phyloP scores from a whole-genome alignment of 139 green algal species.

The Chlamydomonas eustigma region DNA sequence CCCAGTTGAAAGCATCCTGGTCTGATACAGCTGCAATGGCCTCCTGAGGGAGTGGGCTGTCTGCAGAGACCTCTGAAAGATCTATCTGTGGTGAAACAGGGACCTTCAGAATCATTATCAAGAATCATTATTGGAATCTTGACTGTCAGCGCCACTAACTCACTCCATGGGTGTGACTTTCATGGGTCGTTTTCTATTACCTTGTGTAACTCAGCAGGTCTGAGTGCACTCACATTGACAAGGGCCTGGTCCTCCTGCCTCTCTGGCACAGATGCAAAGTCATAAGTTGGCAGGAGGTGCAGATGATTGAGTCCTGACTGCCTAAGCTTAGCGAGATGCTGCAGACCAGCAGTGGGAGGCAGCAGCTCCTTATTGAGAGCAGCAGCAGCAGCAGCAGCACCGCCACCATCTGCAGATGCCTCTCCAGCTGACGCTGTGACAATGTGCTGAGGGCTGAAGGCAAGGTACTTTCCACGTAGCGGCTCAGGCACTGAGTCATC shows the following conservation, averaged over 20 bases:
- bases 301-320: constrained; percentile 74
- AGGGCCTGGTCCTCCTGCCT: constrained; percentile 51
- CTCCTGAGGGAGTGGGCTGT: constrained; percentile 63
- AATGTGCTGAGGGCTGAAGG: constrained; percentile 55
- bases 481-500: constrained; percentile 57
- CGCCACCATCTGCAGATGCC: constrained; percentile 9
- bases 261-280: constrained; percentile 85
- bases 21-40: constrained; percentile 58
- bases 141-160: neutral
- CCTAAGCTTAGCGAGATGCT: constrained; percentile 49
- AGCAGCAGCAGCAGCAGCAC: neutral
- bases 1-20: constrained; percentile 87
- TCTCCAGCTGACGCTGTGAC: constrained; percentile 23
- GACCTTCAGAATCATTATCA: too few relatives aligned
- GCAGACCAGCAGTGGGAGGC: neutral
- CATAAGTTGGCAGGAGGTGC: constrained; percentile 85
- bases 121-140: too few relatives aligned
- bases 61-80: neutral
- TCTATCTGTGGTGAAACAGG: too few relatives aligned
- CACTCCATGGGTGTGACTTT: neutral
- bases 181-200: neutral
- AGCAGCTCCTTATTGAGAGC: neutral
- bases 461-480: constrained; percentile 71
- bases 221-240: constrained; percentile 24
- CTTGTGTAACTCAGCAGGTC: too few relatives aligned